Conservation (phyloP, 306 rosid genomes). For the Prunus kanzakura region DNA sequence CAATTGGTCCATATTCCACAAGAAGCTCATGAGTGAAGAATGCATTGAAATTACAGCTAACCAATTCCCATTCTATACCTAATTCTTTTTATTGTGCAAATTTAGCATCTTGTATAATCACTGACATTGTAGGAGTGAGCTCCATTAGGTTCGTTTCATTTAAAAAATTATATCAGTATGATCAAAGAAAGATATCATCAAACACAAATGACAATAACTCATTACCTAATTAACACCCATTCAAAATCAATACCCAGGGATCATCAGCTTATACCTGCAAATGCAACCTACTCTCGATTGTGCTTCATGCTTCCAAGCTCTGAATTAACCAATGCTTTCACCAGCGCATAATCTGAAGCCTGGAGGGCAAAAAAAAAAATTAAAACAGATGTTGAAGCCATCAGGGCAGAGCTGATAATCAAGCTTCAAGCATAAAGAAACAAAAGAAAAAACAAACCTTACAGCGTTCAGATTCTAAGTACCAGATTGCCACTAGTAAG, state of each 20-base stretch:
- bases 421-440: background rate
- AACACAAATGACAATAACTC: background rate
- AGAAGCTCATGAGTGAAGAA: background rate
- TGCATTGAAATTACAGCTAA: background rate
- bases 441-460: background rate
- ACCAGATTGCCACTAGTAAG: slow-evolving; percentile 14
- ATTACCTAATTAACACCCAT: background rate
- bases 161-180: background rate
- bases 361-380: background rate
- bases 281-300: background rate
- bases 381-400: background rate
- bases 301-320: background rate
- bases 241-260: background rate
- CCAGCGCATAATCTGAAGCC: background rate
- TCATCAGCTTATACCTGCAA: slow-evolving; percentile 7
- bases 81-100: background rate
- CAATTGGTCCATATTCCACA: background rate
- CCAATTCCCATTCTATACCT: background rate
- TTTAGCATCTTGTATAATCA: background rate
- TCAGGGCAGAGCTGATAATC: background rate
- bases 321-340: background rate
- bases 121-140: background rate
- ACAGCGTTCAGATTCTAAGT: background rate
- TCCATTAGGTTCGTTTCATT: background rate
- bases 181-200: background rate